These are phyloP conservation scores for Coemansia sp. DNA, from an alignment of 192 early-diverging fungal species.

Conservation along the genomic window DNA sequence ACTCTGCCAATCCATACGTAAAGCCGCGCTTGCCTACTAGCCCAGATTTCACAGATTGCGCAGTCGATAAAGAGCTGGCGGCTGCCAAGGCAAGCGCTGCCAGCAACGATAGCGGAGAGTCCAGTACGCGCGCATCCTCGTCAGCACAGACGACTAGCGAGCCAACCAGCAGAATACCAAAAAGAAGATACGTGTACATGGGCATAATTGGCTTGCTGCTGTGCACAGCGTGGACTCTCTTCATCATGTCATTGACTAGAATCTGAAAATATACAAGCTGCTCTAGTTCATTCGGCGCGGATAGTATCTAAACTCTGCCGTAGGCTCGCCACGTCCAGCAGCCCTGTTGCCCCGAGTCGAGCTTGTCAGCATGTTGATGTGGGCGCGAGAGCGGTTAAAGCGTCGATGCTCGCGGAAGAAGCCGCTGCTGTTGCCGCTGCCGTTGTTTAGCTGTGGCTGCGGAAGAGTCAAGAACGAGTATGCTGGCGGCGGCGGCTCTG, in stretches of 20 bases:
- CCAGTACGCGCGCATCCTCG: constrained; percentile 3
- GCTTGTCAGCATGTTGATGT: constrained; percentile 11
- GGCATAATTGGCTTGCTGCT: constrained; percentile 42
- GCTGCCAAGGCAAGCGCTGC: neutral
- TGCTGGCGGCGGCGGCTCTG: constrained; percentile 36
- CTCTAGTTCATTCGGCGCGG: constrained; percentile 37
- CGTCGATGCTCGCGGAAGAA: constrained; percentile 4
- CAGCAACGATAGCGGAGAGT: constrained; percentile 1
- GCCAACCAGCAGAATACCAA: constrained; percentile 14
- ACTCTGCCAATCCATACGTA: constrained; percentile 43
- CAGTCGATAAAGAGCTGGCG: neutral
- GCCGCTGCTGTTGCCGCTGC: neutral
- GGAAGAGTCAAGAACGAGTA: constrained; percentile 14
- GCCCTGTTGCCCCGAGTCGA: neutral
- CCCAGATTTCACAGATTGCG: neutral
- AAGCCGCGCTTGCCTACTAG: neutral
- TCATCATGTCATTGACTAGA: constrained; percentile 33
- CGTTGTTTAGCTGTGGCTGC: neutral
- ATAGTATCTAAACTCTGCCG: constrained; percentile 19
- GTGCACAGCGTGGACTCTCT: constrained; percentile 39
- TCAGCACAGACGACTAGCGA: neutral
- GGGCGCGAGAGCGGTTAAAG: constrained; percentile 15
- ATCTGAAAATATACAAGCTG: constrained; percentile 13
- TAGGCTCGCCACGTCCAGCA: neutral
- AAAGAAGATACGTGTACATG: constrained; percentile 41